Conservation (phyloP, 306 rosid genomes). For the Abrus precatorius region DNA sequence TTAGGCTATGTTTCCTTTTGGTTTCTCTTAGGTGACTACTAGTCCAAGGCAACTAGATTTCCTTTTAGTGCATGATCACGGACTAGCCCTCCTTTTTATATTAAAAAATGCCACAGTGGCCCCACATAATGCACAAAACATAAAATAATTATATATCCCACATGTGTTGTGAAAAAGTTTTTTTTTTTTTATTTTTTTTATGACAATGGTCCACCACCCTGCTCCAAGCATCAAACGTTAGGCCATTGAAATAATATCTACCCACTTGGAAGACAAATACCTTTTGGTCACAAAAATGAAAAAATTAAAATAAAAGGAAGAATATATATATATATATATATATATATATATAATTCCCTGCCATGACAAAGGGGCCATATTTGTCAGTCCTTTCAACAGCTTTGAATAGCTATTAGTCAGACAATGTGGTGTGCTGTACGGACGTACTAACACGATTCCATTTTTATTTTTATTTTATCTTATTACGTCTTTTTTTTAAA, state of each 20-base stretch:
- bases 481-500: too few species aligned
- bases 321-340: background rate
- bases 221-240: background rate
- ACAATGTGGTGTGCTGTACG: too few species aligned
- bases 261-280: background rate
- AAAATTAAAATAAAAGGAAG: too few species aligned
- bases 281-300: background rate
- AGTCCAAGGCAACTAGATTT: background rate
- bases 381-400: slow-evolving; percentile 10
- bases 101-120: background rate
- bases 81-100: background rate
- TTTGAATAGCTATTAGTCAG: too few species aligned
- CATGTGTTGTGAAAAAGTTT: background rate
- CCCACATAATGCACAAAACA: background rate
- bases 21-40: background rate
- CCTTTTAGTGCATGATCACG: slow-evolving; percentile 3
- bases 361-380: too few species aligned
- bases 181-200: background rate
- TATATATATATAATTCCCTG: too few species aligned
- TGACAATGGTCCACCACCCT: background rate
- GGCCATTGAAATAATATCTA: slow-evolving; percentile 6
- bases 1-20: background rate
- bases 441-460: too few species aligned
- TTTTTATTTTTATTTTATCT: too few species aligned
- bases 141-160: slow-evolving; percentile 17